Conservation (phyloP, 805 yeast genomes). For the Kluyveromyces nonfermentans region DNA sequence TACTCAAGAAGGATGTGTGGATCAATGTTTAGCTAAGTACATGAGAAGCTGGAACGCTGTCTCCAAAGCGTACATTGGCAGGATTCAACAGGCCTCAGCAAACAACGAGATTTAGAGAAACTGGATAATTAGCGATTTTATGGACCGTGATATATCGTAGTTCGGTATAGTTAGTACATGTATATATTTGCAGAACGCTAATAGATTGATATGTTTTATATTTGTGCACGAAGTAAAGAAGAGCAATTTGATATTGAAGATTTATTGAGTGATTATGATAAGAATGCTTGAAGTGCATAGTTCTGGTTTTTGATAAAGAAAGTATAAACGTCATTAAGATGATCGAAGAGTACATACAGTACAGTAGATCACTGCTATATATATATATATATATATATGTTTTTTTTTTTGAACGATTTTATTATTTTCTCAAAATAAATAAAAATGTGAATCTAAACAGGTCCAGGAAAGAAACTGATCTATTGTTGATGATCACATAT, state of each 20-base stretch:
- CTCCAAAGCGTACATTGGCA: slow-evolving; percentile 63
- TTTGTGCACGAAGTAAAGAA: neutral
- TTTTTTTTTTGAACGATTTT: neutral
- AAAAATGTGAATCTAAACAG: neutral
- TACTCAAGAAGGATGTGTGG: slow-evolving; percentile 58
- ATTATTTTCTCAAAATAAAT: neutral
- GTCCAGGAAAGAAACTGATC: neutral
- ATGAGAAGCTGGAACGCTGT: slow-evolving; percentile 87
- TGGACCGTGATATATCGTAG: neutral
- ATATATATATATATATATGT: too few species aligned
- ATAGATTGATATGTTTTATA: neutral
- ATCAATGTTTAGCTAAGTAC: slow-evolving; percentile 75
- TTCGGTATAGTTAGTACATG: neutral
- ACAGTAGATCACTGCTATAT: too few species aligned
- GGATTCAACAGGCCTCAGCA: slow-evolving; percentile 52
- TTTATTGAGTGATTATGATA: too few species aligned
- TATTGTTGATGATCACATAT: too few species aligned
- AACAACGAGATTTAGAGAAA: slow-evolving; percentile 22
- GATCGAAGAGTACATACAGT: neutral
- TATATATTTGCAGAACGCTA: slow-evolving; percentile 3
- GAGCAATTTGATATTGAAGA: too few species aligned
- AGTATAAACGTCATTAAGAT: neutral
- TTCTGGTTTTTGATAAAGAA: too few species aligned
- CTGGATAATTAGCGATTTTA: neutral
- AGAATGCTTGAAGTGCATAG: too few species aligned